Percentiles rank a stretch among this genome's conserved stretches.
These are phyloP conservation scores for Geotrichum europaeum DNA, from an alignment of 1,139 yeast genomes.

Conservation along the genomic window DNA sequence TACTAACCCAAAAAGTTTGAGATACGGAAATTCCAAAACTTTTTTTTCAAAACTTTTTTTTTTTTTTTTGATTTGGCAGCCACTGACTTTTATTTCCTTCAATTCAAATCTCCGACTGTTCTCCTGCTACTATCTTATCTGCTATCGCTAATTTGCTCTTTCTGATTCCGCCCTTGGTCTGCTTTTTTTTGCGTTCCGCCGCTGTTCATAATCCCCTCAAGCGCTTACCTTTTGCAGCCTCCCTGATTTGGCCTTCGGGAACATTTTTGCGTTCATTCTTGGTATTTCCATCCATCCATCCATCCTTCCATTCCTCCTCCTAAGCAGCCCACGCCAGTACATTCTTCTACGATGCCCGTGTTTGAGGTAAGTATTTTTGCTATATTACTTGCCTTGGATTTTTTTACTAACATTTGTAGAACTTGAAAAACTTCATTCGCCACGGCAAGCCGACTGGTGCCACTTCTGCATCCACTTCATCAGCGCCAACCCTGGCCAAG, in stretches of 20 bases:
- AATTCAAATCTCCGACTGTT: neutral
- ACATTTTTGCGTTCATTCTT: neutral
- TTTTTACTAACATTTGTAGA: neutral
- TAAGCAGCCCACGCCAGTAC: neutral
- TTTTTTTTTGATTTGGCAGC: neutral
- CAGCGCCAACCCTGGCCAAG: neutral
- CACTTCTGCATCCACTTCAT: neutral
- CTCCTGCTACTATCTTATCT: neutral
- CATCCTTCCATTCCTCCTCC: neutral
- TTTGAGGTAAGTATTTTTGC: slow-evolving; percentile 8
- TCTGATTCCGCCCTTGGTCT: neutral
- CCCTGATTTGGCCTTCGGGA: neutral
- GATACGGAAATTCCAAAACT: neutral
- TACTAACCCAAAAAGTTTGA: neutral
- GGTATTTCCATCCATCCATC: neutral
- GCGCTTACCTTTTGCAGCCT: neutral
- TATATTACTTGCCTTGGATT: neutral
- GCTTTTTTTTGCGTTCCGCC: neutral
- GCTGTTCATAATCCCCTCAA: neutral
- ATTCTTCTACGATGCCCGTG: slow-evolving; percentile 10
- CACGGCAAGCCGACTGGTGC: slow-evolving; percentile 8
- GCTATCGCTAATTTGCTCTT: neutral
- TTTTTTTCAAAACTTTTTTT: neutral
- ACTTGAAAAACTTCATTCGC: slow-evolving; percentile 14
- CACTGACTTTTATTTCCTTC: neutral